Evolutionary conservation across 176 grass and related monocot genomes (phyloP), one percentile per base, ranked within the genome.

Genomic region (Cenchrus purpureus): DNA sequence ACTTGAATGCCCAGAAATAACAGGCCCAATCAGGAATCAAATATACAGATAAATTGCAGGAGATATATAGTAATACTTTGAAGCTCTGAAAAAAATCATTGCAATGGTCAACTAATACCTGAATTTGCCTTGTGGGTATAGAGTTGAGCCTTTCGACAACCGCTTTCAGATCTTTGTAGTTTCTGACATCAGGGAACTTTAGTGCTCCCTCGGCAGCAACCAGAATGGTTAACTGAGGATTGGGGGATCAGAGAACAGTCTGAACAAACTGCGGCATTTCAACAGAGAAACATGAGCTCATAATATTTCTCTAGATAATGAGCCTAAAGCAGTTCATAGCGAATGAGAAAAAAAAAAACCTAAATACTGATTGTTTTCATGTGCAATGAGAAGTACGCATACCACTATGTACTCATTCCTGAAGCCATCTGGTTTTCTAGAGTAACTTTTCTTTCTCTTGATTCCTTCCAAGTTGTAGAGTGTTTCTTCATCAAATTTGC

Each of bases 351-450:
- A 22, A 64, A 57, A 87, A 46, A 40, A 40, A 2, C 37, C 37
- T 9, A 58, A 10, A 71, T 13, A 52, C 2, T 13, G 43, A 12
- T 25, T 48, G 43, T 50, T 9, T 72, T 64, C 65, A 8, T 32
- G 34, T 56, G 49, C 2, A 14, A 10, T 7, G 57, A 17, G 5
- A 84, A 70, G 49, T 70, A 49, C 14, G 16, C 68, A 14, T 74
- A 89, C 87, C 87, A 84, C 87, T 55, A 78, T 71, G 34, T 88
- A 83, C 69, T 88, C 80, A 12, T 88, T 88, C 52, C 50, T 79
- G 69, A 71, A 74, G 43, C 77, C 87, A 89, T 89, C 87, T 12
- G 61, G 49, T 60, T 80, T 85, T 74, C 17, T 76, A 0, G 49
- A 79, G 75, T 88, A 84, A 15, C 10, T 12, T 79, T 88, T 88